Conservation (phyloP, 2,329 filamentous ascomycete species). For the Tolypocladium endophyticum region DNA sequence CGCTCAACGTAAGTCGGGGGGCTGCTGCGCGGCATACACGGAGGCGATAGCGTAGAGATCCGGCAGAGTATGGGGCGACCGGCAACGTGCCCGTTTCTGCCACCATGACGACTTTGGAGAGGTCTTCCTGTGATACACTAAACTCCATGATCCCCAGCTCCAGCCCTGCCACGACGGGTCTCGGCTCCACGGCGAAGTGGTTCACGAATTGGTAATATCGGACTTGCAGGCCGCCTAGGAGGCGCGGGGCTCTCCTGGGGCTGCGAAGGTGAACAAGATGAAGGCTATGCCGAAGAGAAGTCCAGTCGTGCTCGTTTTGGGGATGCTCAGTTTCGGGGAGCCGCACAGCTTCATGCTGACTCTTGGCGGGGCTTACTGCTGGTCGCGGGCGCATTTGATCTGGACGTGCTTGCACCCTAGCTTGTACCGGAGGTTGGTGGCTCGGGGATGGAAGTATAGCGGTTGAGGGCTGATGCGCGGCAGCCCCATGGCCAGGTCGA, state of each 20-base stretch:
- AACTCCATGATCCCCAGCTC: slow-evolving; percentile 37
- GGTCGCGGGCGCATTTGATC: background rate
- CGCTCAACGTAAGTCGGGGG: slow-evolving; percentile 24
- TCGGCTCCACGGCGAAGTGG: slow-evolving; percentile 37
- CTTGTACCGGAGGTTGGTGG: background rate
- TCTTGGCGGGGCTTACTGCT: background rate
- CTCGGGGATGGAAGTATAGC: background rate
- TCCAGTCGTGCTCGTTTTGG: slow-evolving; percentile 26
- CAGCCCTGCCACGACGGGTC: slow-evolving; percentile 21
- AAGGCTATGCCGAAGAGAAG: slow-evolving; percentile 30
- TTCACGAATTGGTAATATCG: slow-evolving; percentile 49
- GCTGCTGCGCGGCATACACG: slow-evolving; percentile 42
- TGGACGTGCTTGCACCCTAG: background rate
- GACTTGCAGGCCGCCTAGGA: slow-evolving; percentile 18
- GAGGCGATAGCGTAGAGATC: slow-evolving; percentile 54
- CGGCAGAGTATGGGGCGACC: slow-evolving; percentile 31
- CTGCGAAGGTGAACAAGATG: slow-evolving; percentile 38
- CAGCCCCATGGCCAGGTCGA: background rate
- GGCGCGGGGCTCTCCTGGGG: slow-evolving; percentile 29
- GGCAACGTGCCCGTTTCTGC: slow-evolving; percentile 18
- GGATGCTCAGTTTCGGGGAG: slow-evolving; percentile 26
- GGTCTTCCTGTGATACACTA: slow-evolving; percentile 24
- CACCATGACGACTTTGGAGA: slow-evolving; percentile 23
- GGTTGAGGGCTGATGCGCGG: background rate
- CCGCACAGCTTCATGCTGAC: slow-evolving; percentile 1